These are phyloP conservation scores for Papiliotrema fonsecae DNA, from an alignment of 1,284 basidiomycete species.

Conservation along the genomic window DNA sequence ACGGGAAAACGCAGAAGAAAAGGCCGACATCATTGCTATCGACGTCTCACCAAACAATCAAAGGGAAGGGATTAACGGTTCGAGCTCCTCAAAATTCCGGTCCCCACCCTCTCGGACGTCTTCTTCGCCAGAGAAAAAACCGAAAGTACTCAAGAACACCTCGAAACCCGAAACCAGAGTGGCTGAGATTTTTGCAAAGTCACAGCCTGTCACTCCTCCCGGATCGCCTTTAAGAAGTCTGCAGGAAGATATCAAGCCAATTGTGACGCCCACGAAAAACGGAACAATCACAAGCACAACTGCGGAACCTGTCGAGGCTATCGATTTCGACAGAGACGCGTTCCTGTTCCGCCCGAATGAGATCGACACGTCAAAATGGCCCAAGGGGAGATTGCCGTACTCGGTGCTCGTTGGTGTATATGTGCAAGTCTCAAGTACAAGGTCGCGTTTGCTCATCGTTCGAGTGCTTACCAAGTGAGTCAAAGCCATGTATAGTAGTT, in stretches of 20 bases:
- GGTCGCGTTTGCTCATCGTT: constrained; percentile 74
- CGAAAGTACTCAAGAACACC: neutral
- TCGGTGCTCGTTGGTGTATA: constrained; percentile 75
- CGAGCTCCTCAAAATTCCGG: constrained; percentile 17
- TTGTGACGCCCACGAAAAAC: neutral
- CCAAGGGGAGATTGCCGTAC: constrained; percentile 59
- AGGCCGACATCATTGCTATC: constrained; percentile 10
- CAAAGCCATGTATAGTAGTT: constrained; percentile 8
- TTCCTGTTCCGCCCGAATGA: constrained; percentile 47
- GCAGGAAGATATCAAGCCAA: constrained; percentile 10
- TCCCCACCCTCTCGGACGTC: constrained; percentile 7
- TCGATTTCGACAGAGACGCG: constrained; percentile 48
- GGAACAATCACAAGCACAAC: constrained; percentile 17
- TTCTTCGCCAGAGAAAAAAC: neutral
- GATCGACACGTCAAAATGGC: constrained; percentile 48
- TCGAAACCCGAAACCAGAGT: neutral
- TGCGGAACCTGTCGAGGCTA: constrained; percentile 30
- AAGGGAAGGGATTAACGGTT: constrained; percentile 22
- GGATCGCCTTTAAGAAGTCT: constrained; percentile 5
- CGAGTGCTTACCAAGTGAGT: constrained; percentile 70
- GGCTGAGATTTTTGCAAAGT: constrained; percentile 18
- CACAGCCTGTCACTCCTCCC: neutral
- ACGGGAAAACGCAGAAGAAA: neutral
- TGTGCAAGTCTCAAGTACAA: constrained; percentile 65
- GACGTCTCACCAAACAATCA: constrained; percentile 9